phyloP scores from a whole-genome alignment of 495 filamentous ascomycete genomes.

The Penicillium paxilli region DNA sequence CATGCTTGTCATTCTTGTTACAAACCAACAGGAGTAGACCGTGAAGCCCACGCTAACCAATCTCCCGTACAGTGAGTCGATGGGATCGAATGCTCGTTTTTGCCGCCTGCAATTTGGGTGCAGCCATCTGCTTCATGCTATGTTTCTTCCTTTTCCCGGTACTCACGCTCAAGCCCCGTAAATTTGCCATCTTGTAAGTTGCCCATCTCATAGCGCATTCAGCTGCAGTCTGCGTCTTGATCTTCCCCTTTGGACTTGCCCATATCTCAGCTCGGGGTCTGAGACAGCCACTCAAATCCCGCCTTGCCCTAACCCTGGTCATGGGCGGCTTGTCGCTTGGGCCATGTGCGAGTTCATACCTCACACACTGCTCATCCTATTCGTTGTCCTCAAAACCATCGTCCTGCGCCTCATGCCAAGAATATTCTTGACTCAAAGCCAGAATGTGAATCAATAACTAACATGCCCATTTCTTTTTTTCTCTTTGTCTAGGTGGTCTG shows the following conservation, averaged over 20 bases:
- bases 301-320: conserved; percentile 15
- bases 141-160: conserved; percentile 88
- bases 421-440: conserved; percentile 6
- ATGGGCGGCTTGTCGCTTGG: conserved; percentile 19
- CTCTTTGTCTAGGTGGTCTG: conserved; percentile 73
- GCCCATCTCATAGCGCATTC: conserved; percentile 9
- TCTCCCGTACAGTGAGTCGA: conserved; percentile 72
- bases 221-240: conserved; percentile 1
- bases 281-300: conserved; percentile 17
- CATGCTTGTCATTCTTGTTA: conserved; percentile 23
- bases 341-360: conserved; percentile 24
- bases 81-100: conserved; percentile 97
- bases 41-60: conserved; percentile 19
- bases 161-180: conserved; percentile 74
- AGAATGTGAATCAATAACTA: not conserved
- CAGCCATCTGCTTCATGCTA: conserved; percentile 85
- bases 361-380: not conserved
- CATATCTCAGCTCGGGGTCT: conserved; percentile 6
- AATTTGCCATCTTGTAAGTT: conserved; percentile 96
- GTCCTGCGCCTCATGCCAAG: conserved; percentile 26
- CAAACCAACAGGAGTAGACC: conserved; percentile 17
- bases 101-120: conserved; percentile 85
- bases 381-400: conserved; percentile 1
- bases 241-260: conserved; percentile 1
- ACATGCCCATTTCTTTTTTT: conserved; percentile 2